Evolutionary conservation across 2,329 filamentous ascomycete species (phyloP).

Genomic region (Graphium sp.): DNA sequence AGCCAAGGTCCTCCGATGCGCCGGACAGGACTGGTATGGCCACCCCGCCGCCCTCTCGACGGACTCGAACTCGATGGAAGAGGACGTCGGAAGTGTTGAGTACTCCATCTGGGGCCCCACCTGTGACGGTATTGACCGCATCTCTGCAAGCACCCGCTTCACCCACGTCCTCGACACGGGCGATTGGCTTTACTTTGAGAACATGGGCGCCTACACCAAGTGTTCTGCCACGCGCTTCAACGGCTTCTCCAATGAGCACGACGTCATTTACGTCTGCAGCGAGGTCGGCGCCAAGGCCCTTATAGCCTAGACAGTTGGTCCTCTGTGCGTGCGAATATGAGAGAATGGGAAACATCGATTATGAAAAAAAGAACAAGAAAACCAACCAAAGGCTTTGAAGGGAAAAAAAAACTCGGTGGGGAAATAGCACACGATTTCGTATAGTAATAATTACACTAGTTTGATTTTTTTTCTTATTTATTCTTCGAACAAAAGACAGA

Average conservation of each 20-base stretch:
- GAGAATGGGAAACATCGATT: constrained; percentile 6
- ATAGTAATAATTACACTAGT: too few species aligned
- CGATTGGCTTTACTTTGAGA: constrained; percentile 97
- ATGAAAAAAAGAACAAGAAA: too few species aligned
- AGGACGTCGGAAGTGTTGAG: too few species aligned
- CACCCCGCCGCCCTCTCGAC: constrained; percentile 12
- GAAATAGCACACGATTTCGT: too few species aligned
- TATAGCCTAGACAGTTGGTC: too few species aligned
- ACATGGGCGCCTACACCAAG: constrained; percentile 98
- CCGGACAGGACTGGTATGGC: constrained; percentile 41
- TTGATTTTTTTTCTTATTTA: too few species aligned
- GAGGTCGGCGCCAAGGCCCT: constrained; percentile 74
- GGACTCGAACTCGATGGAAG: constrained; percentile 20
- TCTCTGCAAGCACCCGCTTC: constrained; percentile 67
- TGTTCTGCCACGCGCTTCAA: constrained; percentile 98
- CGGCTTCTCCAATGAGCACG: constrained; percentile 82
- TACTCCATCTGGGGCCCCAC: constrained; percentile 98
- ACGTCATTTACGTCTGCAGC: constrained; percentile 88
- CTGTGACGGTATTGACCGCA: constrained; percentile 94
- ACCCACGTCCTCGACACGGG: constrained; percentile 69
- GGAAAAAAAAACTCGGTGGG: too few species aligned
- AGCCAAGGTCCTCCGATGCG: constrained; percentile 60
- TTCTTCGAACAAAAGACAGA: too few species aligned
- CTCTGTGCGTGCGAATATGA: too few species aligned
- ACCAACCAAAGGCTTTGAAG: too few species aligned